Base-by-base conservation (phyloP, 352 stramenopile genomes). In the Ophiocytium majus region DNA sequence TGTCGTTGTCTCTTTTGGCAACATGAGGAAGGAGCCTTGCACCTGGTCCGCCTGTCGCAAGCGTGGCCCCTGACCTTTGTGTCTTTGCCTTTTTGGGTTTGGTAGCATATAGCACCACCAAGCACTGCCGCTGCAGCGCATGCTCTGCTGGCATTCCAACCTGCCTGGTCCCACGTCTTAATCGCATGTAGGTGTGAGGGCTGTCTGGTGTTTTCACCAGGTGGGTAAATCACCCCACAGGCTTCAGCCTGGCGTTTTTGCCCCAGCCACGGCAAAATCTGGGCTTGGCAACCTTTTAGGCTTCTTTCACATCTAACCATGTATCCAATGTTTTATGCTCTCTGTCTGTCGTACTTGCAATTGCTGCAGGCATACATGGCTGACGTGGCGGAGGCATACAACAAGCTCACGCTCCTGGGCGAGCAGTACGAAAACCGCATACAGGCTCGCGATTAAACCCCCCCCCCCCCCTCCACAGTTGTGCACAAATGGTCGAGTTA, bases 301-400 rank as follows among this genome's bases (percentile, higher is more conserved):
- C 23, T 23, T 23, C 57, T 71, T 71, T 23, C 57, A 23, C 19
- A 28, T 28, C 23, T 71, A 28, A 23, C 19, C 19, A 71, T 71
- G 28, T 71, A 23, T 71, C 23, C 23, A 71, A 71, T 71, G 28
- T 23, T 23, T 71, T 23, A 23, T 71, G 23, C 28, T 71, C 57
- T 71, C 23, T 71, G 57, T 71, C 23, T 71, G 28, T 71, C 23
- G 28, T 71, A 71, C 28, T 71, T 71, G 23, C 28, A 28, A 28
- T 14, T 78, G 32, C 28, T 80, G 35, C 79, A 87, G 83, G 83
- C 83, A 31, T 87, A 82, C n/a, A 36, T 0, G 0, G 23, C 76
- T 81, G 83, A 87, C 43, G 50, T 87, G 32, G 66, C 79, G 17
- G 83, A 87, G 79, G 83, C 83, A 0, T 87, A 87, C 81, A 85